phyloP scores from a whole-genome alignment of 2,329 filamentous ascomycete species.

The Mariannaea elegans region DNA sequence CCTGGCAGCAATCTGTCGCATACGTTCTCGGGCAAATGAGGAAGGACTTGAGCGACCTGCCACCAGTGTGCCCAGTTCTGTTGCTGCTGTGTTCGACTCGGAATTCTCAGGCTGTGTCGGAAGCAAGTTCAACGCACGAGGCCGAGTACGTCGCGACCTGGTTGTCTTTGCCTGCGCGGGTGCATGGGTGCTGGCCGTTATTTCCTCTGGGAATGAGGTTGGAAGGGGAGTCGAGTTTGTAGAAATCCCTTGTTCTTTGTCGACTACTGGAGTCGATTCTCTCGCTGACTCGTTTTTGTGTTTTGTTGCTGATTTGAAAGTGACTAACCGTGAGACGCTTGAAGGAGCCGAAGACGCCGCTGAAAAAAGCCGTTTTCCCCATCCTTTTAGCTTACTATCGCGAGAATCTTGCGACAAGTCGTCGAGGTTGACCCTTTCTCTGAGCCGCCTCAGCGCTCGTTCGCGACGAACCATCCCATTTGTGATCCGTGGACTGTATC shows the following conservation, averaged over 20 bases:
- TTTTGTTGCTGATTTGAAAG: slow-evolving; percentile 29
- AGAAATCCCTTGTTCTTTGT: slow-evolving; percentile 8
- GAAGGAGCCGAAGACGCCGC: slow-evolving; percentile 30
- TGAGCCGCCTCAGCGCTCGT: slow-evolving; percentile 69
- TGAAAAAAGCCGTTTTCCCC: slow-evolving; percentile 48
- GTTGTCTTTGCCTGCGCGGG: slow-evolving; percentile 30
- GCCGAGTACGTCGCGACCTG: slow-evolving; percentile 41
- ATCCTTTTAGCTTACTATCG: slow-evolving; percentile 48
- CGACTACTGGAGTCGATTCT: slow-evolving; percentile 12
- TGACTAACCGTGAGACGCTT: slow-evolving; percentile 39
- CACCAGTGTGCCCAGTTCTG: slow-evolving; percentile 37
- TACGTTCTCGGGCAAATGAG: slow-evolving; percentile 54
- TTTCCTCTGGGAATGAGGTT: slow-evolving; percentile 20
- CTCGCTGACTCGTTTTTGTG: slow-evolving; percentile 23
- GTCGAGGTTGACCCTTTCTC: slow-evolving; percentile 60
- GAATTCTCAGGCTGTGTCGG: slow-evolving; percentile 50
- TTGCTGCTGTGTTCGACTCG: slow-evolving; percentile 40
- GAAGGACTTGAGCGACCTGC: slow-evolving; percentile 52
- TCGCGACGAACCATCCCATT: slow-evolving; percentile 89
- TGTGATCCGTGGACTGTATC: slow-evolving; percentile 76
- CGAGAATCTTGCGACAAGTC: slow-evolving; percentile 45
- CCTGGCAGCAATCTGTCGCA: slow-evolving; percentile 54
- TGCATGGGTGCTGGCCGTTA: slow-evolving; percentile 18
- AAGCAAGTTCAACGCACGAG: slow-evolving; percentile 45
- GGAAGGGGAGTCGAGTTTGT: slow-evolving; percentile 5